phyloP scores from a whole-genome alignment of 495 filamentous ascomycete genomes.

The Penicillium robsamsonii region DNA sequence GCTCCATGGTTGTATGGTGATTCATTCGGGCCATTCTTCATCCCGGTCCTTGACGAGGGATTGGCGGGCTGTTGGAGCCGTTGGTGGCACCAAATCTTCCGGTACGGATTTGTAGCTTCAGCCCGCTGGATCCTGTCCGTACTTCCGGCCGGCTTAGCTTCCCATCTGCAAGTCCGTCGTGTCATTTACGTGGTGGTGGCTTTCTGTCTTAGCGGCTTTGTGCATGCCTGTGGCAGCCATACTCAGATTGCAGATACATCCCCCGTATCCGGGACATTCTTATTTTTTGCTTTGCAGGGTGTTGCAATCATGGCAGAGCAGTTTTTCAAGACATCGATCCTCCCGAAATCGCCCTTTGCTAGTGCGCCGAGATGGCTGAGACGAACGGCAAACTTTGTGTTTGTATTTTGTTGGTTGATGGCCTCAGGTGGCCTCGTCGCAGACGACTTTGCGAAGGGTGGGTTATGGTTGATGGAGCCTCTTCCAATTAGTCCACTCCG shows the following conservation, averaged over 20 bases:
- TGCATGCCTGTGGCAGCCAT: slow-evolving; percentile 60
- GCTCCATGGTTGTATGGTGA: slow-evolving; percentile 67
- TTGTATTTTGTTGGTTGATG: slow-evolving; percentile 57
- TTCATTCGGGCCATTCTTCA: slow-evolving; percentile 56
- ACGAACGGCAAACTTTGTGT: slow-evolving; percentile 50
- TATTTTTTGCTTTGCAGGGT: slow-evolving; percentile 58
- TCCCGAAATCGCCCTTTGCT: slow-evolving; percentile 26
- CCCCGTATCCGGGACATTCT: slow-evolving; percentile 40
- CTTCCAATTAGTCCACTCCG: slow-evolving; percentile 62
- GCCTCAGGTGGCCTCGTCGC: slow-evolving; percentile 50
- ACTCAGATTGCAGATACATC: slow-evolving; percentile 47
- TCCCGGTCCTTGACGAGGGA: slow-evolving; percentile 59
- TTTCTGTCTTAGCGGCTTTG: slow-evolving; percentile 57
- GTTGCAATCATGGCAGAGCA: slow-evolving; percentile 55
- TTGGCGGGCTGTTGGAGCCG: slow-evolving; percentile 74
- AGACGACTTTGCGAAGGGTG: slow-evolving; percentile 62
- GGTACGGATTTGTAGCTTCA: slow-evolving; percentile 64
- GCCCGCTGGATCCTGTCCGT: slow-evolving; percentile 47
- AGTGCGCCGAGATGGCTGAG: slow-evolving; percentile 37
- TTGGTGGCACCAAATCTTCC: slow-evolving; percentile 91
- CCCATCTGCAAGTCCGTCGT: slow-evolving; percentile 18
- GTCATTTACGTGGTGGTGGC: slow-evolving; percentile 42
- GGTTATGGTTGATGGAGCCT: slow-evolving; percentile 66
- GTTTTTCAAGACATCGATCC: slow-evolving; percentile 23
- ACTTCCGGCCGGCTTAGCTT: slow-evolving; percentile 26